phyloP scores from a whole-genome alignment of 2,329 filamentous ascomycete genomes.

The Bipolaris bicolor region DNA sequence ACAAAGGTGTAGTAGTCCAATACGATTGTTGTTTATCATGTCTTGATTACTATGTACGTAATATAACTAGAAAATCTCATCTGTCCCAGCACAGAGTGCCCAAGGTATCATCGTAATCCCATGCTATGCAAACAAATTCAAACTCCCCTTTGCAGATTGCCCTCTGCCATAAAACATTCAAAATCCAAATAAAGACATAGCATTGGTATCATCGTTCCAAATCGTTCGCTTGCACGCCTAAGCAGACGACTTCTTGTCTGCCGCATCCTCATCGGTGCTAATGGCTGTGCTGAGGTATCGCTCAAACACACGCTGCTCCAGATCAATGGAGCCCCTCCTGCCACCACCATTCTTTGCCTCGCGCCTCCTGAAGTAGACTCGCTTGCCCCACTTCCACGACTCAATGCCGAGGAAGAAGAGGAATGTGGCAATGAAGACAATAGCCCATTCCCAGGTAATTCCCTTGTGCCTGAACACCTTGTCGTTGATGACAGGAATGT shows the following conservation, averaged over 20 bases:
- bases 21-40: not conserved
- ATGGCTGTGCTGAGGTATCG: slow-evolving; percentile 42
- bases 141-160: slow-evolving; percentile 17
- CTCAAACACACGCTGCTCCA: slow-evolving; percentile 41
- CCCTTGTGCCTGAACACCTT: slow-evolving; percentile 69
- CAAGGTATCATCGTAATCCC: slow-evolving; percentile 35
- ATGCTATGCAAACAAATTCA: slow-evolving; percentile 24
- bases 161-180: slow-evolving; percentile 6
- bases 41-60: slow-evolving; percentile 19
- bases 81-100: slow-evolving; percentile 20
- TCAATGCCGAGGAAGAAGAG: slow-evolving; percentile 71
- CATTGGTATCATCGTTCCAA: not conserved
- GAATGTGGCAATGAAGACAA: slow-evolving; percentile 67
- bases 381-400: slow-evolving; percentile 70
- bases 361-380: slow-evolving; percentile 48
- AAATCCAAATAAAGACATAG: not conserved
- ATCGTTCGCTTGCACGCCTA: not conserved
- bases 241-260: slow-evolving; percentile 33
- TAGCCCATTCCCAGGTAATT: slow-evolving; percentile 72
- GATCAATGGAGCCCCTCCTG: slow-evolving; percentile 37
- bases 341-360: slow-evolving; percentile 28
- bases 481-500: slow-evolving; percentile 72
- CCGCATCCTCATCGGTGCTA: slow-evolving; percentile 35
- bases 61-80: slow-evolving; percentile 18
- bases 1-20: not conserved